phyloP scores from a whole-genome alignment of 2,329 filamentous ascomycete genomes.

The Nemania bipapillata region DNA sequence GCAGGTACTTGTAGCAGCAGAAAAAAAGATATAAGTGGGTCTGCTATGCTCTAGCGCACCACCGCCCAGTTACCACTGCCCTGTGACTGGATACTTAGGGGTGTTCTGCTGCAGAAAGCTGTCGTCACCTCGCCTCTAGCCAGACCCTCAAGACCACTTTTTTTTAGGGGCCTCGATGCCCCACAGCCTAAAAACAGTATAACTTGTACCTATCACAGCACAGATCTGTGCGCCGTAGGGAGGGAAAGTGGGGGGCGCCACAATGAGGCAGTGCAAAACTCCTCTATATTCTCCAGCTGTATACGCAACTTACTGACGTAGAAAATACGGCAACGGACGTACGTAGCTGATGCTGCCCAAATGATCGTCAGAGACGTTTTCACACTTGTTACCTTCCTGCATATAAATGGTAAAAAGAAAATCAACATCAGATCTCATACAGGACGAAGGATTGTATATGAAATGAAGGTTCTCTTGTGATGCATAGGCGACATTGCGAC shows the following conservation, averaged over 20 bases:
- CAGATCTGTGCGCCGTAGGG: background rate
- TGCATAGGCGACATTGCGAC: no score
- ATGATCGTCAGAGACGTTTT: no score
- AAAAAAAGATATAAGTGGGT: background rate
- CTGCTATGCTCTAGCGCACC: background rate
- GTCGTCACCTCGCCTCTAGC: background rate
- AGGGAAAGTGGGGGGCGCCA: background rate
- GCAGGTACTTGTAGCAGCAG: background rate
- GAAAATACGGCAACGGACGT: no score
- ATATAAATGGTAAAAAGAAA: no score
- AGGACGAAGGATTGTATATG: no score
- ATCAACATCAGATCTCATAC: no score
- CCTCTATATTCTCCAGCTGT: background rate
- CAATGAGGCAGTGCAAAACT: constrained; percentile 25
- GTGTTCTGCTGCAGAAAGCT: background rate
- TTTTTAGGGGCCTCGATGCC: background rate
- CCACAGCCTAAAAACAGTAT: background rate
- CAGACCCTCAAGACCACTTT: background rate
- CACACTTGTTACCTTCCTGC: no score
- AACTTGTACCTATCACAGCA: background rate
- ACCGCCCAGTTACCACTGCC: background rate
- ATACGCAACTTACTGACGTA: background rate
- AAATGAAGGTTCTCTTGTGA: no score
- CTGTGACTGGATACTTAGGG: background rate
- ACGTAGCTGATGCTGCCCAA: no score